Conservation (phyloP, 371 early-diverging fungal genomes). For the Parasitella parasitica region DNA sequence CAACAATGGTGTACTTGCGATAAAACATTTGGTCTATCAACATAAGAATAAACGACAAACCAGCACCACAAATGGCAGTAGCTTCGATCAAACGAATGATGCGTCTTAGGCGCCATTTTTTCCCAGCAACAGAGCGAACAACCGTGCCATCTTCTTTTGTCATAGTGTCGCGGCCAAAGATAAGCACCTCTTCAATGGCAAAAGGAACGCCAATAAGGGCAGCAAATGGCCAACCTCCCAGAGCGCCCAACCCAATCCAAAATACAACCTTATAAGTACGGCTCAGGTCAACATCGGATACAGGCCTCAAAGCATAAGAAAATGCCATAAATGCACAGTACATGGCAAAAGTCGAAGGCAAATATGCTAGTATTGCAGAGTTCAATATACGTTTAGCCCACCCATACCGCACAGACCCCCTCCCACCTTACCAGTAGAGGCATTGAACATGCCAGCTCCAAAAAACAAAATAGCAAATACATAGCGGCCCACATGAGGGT, state of each 20-base stretch:
- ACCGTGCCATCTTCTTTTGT: conserved; percentile 28
- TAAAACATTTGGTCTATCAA: conserved; percentile 81
- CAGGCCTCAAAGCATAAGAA: conserved; percentile 60
- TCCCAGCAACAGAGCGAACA: conserved; percentile 24
- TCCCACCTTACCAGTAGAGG: conserved; percentile 72
- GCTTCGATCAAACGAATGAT: conserved; percentile 40
- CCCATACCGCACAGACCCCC: no score
- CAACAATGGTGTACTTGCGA: conserved; percentile 66
- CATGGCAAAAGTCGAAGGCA: conserved; percentile 95
- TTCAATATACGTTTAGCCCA: no score
- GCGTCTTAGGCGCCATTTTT: conserved; percentile 47
- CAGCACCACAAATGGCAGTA: conserved; percentile 22
- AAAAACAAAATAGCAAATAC: conserved; percentile 60
- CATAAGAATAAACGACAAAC: conserved; percentile 53
- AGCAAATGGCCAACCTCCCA: conserved; percentile 91
- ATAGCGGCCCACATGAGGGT: conserved; percentile 69
- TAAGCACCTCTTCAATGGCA: conserved; percentile 69
- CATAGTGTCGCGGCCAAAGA: conserved; percentile 47
- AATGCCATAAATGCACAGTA: conserved; percentile 75
- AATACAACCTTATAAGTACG: conserved; percentile 56
- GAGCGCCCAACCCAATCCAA: conserved; percentile 69
- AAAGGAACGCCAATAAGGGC: conserved; percentile 78
- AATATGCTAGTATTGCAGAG: conserved; percentile 63
- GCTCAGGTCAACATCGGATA: conserved; percentile 43
- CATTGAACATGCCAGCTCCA: conserved; percentile 87